Conservation (phyloP, 2,329 filamentous ascomycete species). For the Purpureocillium lavendulum region DNA sequence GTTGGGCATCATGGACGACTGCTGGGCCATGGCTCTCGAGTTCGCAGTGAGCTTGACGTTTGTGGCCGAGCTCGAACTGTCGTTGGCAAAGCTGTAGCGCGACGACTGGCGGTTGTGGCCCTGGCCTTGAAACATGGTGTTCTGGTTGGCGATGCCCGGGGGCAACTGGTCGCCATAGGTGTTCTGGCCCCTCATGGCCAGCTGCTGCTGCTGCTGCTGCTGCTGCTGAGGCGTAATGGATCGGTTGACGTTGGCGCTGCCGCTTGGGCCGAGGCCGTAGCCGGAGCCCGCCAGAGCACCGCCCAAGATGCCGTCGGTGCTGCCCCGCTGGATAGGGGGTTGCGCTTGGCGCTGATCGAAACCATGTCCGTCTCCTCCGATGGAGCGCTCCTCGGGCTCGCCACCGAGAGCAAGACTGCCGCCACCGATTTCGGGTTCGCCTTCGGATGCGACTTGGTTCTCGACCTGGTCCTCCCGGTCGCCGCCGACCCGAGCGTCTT, state of each 20-base stretch:
- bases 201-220: too few species aligned
- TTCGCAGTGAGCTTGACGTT: slow-evolving; percentile 72
- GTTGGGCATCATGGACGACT: slow-evolving; percentile 77
- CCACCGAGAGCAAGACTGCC: slow-evolving; percentile 83
- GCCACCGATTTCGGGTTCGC: slow-evolving; percentile 69
- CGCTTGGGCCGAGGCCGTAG: slow-evolving; percentile 40
- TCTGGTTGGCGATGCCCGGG: slow-evolving; percentile 42
- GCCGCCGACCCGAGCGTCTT: slow-evolving; percentile 40
- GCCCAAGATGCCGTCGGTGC: slow-evolving; percentile 45
- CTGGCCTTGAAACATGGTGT: slow-evolving; percentile 43
- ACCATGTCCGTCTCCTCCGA: slow-evolving; percentile 37
- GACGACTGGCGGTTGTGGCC: slow-evolving; percentile 78
- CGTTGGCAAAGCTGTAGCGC: slow-evolving; percentile 80
- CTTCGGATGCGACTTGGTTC: slow-evolving; percentile 49
- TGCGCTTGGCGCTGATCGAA: slow-evolving; percentile 59
- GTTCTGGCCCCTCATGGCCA: slow-evolving; percentile 55
- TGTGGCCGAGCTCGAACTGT: slow-evolving; percentile 41
- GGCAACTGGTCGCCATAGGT: slow-evolving; percentile 54
- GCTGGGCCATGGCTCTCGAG: slow-evolving; percentile 73
- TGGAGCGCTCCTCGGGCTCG: slow-evolving; percentile 77
- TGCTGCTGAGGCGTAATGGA: slow-evolving; percentile 76
- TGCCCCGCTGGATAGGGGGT: slow-evolving; percentile 64
- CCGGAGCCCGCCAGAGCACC: slow-evolving; percentile 37
- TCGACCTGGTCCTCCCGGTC: slow-evolving; percentile 42
- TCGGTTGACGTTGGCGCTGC: slow-evolving; percentile 50